Percentiles rank a stretch among this genome's conserved stretches.
These are phyloP conservation scores for Adansonia madagascariensis DNA, from an alignment of 441 rosid species.

Conservation along the genomic window DNA sequence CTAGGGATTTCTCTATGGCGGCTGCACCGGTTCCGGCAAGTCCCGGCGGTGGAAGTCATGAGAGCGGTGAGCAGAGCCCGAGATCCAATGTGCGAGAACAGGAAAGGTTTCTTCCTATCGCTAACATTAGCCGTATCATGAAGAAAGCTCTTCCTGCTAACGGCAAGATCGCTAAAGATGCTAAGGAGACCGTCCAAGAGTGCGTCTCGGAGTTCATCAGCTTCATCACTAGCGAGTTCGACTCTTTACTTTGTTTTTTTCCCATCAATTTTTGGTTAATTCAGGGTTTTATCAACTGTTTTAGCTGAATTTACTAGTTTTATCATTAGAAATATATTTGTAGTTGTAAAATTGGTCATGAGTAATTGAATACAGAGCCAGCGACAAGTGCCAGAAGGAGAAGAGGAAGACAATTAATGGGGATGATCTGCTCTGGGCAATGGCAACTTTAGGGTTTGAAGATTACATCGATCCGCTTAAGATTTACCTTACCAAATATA, in stretches of 20 bases:
- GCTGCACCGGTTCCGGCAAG: constrained; percentile 46
- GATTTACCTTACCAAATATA: constrained; percentile 71
- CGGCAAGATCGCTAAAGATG: constrained; percentile 95
- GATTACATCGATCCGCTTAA: constrained; percentile 92
- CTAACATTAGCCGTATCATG: constrained; percentile 94
- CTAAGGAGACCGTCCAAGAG: constrained; percentile 94
- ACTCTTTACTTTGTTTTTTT: not conserved
- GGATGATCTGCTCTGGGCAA: constrained; percentile 96
- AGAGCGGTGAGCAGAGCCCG: constrained; percentile 89
- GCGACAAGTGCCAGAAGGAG: constrained; percentile 97
- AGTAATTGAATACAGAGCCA: constrained; percentile 61
- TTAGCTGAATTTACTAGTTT: not conserved
- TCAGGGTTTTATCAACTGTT: not conserved
- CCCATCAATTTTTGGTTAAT: too few relatives aligned
- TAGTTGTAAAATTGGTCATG: not conserved
- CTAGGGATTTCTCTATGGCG: constrained; percentile 57
- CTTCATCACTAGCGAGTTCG: constrained; percentile 97
- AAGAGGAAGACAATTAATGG: constrained; percentile 96
- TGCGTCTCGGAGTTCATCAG: constrained; percentile 98
- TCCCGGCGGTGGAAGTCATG: constrained; percentile 79
- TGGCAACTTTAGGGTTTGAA: constrained; percentile 97
- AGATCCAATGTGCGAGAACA: constrained; percentile 82
- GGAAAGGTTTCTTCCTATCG: constrained; percentile 90
- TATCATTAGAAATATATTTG: not conserved
- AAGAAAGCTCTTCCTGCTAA: constrained; percentile 89